phyloP scores from a whole-genome alignment of 108 stramenopile genomes.

The Fragilaria radians region DNA sequence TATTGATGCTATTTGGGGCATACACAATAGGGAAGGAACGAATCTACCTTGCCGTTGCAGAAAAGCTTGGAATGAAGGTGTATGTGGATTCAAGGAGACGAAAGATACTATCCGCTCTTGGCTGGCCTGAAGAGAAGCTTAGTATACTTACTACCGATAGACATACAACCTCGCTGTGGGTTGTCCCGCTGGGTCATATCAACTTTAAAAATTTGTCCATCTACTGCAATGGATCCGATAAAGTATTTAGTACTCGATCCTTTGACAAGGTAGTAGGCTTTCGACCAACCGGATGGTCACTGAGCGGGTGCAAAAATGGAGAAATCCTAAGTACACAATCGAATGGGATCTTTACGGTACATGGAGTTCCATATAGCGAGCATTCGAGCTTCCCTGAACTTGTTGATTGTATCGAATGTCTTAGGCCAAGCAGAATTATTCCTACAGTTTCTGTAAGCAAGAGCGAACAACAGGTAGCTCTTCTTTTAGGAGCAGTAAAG shows the following conservation, averaged over 20 bases:
- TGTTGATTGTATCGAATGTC: slow-evolving; percentile 66
- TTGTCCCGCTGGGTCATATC: slow-evolving; percentile 74
- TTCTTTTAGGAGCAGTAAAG: slow-evolving; percentile 30
- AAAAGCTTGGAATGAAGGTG: slow-evolving; percentile 50
- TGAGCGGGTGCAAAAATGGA: slow-evolving; percentile 29
- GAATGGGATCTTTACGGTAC: slow-evolving; percentile 47
- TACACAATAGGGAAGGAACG: slow-evolving; percentile 94
- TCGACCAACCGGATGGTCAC: slow-evolving; percentile 69
- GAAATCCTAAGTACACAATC: slow-evolving; percentile 37
- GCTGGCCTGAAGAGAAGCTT: slow-evolving; percentile 59
- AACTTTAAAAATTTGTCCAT: slow-evolving; percentile 75
- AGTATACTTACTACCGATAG: slow-evolving; percentile 54
- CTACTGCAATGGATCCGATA: slow-evolving; percentile 42
- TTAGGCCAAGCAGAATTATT: slow-evolving; percentile 63
- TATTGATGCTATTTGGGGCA: slow-evolving; percentile 84
- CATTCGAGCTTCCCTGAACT: slow-evolving; percentile 85
- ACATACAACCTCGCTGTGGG: slow-evolving; percentile 59
- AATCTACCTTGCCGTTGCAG: slow-evolving; percentile 83
- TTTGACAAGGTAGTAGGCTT: slow-evolving; percentile 57
- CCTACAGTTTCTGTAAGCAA: slow-evolving; percentile 77
- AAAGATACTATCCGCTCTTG: slow-evolving; percentile 53
- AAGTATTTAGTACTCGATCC: slow-evolving; percentile 24
- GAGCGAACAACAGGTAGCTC: slow-evolving; percentile 57
- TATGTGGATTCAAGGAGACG: slow-evolving; percentile 76
- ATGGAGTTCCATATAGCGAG: slow-evolving; percentile 87